phyloP scores from a whole-genome alignment of 192 early-diverging fungal genomes.

The Backusella parvicylindrica region DNA sequence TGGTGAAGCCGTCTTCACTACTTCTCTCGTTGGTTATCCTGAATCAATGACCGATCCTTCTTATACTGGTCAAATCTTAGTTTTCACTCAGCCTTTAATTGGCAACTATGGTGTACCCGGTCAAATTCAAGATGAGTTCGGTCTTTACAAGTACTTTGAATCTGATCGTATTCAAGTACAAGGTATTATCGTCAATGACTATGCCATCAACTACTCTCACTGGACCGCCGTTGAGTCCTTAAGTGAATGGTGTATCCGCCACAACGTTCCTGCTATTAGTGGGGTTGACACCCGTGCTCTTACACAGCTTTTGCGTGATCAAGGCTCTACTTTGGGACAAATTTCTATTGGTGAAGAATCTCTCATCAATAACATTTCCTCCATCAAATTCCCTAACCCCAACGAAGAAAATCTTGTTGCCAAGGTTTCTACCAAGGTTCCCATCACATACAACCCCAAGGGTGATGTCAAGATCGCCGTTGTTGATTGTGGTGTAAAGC shows the following conservation, averaged over 20 bases:
- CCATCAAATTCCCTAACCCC: conserved; percentile 65
- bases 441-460: conserved; percentile 68
- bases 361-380: conserved; percentile 10
- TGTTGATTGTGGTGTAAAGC: conserved; percentile 89
- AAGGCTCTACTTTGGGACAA: conserved; percentile 83
- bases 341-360: conserved; percentile 64
- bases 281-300: conserved; percentile 93
- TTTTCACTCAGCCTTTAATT: conserved; percentile 94
- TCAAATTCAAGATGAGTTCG: conserved; percentile 69
- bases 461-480: conserved; percentile 84
- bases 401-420: conserved; percentile 74
- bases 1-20: conserved; percentile 96
- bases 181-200: conserved; percentile 89
- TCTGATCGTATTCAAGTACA: conserved; percentile 79
- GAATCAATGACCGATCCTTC: conserved; percentile 98
- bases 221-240: conserved; percentile 92
- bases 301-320: conserved; percentile 77
- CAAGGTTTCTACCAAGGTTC: conserved; percentile 69
- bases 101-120: conserved; percentile 95
- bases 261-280: conserved; percentile 81
- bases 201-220: conserved; percentile 88
- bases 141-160: conserved; percentile 87
- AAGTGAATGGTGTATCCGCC: conserved; percentile 81
- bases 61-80: conserved; percentile 92
- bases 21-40: conserved; percentile 91